Evolutionary conservation across 345 rosid genomes (phyloP).

Genomic region (Murraya koenigii): DNA sequence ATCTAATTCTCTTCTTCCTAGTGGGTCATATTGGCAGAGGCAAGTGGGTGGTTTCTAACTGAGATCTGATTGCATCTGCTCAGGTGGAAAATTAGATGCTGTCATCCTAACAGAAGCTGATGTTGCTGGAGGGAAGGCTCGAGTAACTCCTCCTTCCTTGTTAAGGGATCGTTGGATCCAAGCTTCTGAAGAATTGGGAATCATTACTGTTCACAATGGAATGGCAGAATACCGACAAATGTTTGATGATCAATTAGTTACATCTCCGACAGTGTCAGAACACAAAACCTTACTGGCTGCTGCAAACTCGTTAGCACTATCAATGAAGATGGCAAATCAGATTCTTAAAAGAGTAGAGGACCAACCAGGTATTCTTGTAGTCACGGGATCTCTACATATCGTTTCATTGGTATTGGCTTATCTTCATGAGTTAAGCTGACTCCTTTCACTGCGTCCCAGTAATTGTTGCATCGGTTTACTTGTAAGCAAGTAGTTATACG

Average conservation of each 20-base stretch:
- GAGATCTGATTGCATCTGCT: not conserved
- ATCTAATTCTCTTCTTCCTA: not conserved
- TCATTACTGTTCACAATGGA: constrained; percentile 26
- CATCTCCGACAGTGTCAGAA: not conserved
- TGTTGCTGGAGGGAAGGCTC: constrained; percentile 64
- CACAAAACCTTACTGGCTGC: constrained; percentile 36
- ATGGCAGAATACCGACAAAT: constrained; percentile 28
- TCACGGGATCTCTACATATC: constrained; percentile 64
- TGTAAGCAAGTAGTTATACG: not conserved
- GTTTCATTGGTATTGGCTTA: constrained; percentile 40
- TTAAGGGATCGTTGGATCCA: constrained; percentile 67
- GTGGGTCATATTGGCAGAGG: not conserved
- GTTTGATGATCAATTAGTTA: not conserved
- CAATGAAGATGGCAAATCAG: constrained; percentile 35
- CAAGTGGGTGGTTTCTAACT: constrained; percentile 5
- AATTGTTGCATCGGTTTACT: not conserved
- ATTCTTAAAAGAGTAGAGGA: constrained; percentile 34
- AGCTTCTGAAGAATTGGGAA: constrained; percentile 54
- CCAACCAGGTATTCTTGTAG: constrained; percentile 33
- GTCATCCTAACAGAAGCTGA: constrained; percentile 67
- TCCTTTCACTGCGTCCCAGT: not conserved
- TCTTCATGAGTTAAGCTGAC: not conserved
- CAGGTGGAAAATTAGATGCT: constrained; percentile 56
- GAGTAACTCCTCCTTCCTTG: constrained; percentile 50
- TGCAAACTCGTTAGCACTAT: constrained; percentile 26